These are phyloP conservation scores for Venturia oleaginea DNA, from an alignment of 2,329 filamentous ascomycete genomes.

Conservation along the genomic window DNA sequence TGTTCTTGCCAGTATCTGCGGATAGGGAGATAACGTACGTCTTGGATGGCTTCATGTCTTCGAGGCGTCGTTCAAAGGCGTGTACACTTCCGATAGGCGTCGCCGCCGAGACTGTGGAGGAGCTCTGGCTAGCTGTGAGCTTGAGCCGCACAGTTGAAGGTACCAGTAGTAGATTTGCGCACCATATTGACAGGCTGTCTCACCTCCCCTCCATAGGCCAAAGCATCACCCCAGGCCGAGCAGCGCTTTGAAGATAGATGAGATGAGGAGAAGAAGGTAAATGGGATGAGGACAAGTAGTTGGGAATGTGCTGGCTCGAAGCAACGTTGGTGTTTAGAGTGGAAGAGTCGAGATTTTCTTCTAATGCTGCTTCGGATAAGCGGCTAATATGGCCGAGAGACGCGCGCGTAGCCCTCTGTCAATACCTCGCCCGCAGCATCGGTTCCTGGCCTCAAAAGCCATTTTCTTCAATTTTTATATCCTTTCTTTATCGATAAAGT, in stretches of 20 bases:
- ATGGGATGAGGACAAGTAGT: background rate
- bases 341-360: background rate
- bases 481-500: too few relatives aligned
- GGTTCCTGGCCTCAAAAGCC: too few relatives aligned
- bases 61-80: constrained; percentile 71
- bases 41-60: constrained; percentile 79
- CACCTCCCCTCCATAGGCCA: constrained; percentile 10
- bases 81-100: constrained; percentile 57
- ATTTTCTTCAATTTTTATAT: too few relatives aligned
- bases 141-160: constrained; percentile 12
- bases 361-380: background rate
- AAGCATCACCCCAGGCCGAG: background rate
- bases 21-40: constrained; percentile 56
- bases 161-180: constrained; percentile 11
- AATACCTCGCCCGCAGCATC: too few relatives aligned
- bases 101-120: constrained; percentile 61
- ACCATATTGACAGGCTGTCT: constrained; percentile 9
- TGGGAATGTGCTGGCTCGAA: too few relatives aligned
- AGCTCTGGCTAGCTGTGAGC: constrained; percentile 35
- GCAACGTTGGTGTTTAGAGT: background rate
- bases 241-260: background rate
- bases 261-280: background rate
- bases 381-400: background rate
- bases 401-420: background rate
- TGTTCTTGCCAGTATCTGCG: constrained; percentile 70